These are phyloP conservation scores for Narthecium ossifragum DNA, from an alignment of 106 monocot species.

Conservation along the genomic window DNA sequence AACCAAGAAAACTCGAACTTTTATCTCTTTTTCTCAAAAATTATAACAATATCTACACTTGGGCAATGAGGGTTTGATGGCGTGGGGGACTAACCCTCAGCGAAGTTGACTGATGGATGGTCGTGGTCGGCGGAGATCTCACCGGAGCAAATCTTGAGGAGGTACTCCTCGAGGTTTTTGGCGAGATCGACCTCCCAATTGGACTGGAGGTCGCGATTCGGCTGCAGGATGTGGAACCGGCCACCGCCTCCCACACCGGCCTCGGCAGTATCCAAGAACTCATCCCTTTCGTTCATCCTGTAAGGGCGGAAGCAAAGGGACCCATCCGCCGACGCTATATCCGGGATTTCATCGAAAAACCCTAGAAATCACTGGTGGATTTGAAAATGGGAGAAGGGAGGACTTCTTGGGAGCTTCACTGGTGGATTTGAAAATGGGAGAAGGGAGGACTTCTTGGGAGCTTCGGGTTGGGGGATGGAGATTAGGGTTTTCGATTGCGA, in stretches of 20 bases:
- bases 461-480: too few species aligned
- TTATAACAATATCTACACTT: too few species aligned
- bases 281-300: constrained; percentile 31
- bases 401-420: too few species aligned
- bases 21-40: too few species aligned
- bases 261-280: constrained; percentile 8
- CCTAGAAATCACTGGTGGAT: too few species aligned
- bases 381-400: too few species aligned
- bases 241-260: constrained; percentile 1
- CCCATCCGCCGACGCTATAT: not conserved
- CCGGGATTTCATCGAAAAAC: not conserved
- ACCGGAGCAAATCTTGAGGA: constrained; percentile 91
- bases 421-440: too few species aligned
- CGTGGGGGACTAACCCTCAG: constrained; percentile 67
- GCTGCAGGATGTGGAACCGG: constrained; percentile 43
- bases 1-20: constrained; percentile 1
- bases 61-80: not conserved
- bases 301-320: too few species aligned
- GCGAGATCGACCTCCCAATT: constrained; percentile 90
- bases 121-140: constrained; percentile 37
- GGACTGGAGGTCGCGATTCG: constrained; percentile 63
- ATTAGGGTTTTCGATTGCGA: too few species aligned
- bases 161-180: constrained; percentile 86
- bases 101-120: constrained; percentile 62
- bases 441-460: too few species aligned